These are phyloP conservation scores for Litsea cubeba DNA, from an alignment of 164 flowering plant species.

Conservation along the genomic window DNA sequence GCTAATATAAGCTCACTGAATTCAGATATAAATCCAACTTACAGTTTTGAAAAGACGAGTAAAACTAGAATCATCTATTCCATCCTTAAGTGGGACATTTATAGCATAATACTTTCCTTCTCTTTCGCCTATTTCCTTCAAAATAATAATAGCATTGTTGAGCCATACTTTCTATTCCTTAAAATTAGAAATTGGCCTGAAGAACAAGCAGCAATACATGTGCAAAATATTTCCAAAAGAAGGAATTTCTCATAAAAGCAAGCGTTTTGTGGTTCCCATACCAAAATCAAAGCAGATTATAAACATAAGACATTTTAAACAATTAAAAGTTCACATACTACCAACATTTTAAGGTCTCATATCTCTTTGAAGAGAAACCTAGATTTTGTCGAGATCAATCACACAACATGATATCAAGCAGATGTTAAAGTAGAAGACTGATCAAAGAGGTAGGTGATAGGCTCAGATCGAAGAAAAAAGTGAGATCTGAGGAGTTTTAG, in stretches of 20 bases:
- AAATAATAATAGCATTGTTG: constrained; percentile 11
- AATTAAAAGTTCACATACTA: too few relatives aligned
- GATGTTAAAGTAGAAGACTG: too few relatives aligned
- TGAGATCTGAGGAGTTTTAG: too few relatives aligned
- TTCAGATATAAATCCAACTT: constrained; percentile 23
- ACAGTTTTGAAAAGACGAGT: constrained; percentile 86
- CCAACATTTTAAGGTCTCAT: too few relatives aligned
- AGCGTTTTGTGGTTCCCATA: too few relatives aligned
- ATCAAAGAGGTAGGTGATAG: too few relatives aligned
- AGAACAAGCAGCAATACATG: not conserved
- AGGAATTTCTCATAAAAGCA: not conserved
- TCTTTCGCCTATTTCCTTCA: constrained; percentile 92
- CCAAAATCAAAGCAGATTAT: not conserved
- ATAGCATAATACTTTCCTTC: constrained; percentile 96
- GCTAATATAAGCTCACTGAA: not conserved
- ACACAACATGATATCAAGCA: too few relatives aligned
- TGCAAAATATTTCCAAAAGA: not conserved
- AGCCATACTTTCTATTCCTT: not conserved
- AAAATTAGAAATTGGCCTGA: not conserved
- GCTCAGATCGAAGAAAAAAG: too few relatives aligned
- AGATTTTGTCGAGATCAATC: too few relatives aligned
- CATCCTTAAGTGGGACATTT: constrained; percentile 95
- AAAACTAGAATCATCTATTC: constrained; percentile 92
- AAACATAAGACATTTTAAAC: not conserved
- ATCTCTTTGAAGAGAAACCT: too few relatives aligned